Evolutionary conservation across 2,329 filamentous ascomycete genomes (phyloP).

Genomic region (Ceratocystis ficicola): DNA sequence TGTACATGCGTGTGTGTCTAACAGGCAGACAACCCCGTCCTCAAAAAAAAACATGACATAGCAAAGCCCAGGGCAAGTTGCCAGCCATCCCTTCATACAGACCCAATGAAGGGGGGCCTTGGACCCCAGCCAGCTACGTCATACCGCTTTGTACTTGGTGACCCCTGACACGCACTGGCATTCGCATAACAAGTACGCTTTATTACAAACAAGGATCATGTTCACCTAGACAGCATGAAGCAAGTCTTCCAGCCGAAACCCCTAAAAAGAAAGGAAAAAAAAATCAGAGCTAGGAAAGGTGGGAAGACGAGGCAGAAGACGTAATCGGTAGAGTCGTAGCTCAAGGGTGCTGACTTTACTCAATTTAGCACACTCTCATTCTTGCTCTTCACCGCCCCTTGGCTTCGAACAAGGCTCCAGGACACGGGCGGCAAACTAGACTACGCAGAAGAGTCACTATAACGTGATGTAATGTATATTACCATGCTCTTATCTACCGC

Average conservation of each 20-base stretch:
- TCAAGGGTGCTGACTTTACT: neutral
- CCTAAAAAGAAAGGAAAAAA: neutral
- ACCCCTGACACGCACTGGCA: constrained; percentile 9
- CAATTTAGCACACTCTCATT: neutral
- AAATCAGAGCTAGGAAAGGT: neutral
- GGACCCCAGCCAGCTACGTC: constrained; percentile 6
- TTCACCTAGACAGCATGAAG: neutral
- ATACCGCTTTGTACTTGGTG: constrained; percentile 7
- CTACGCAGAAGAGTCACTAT: neutral
- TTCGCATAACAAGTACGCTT: neutral
- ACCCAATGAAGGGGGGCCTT: neutral
- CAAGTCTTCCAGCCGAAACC: neutral
- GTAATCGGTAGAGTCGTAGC: neutral
- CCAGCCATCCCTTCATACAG: neutral
- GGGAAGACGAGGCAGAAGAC: neutral
- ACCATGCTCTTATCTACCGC: neutral
- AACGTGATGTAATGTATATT: neutral
- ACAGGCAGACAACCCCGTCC: no score
- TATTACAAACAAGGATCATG: neutral
- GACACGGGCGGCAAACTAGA: neutral
- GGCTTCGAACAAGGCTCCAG: neutral
- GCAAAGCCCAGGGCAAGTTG: neutral
- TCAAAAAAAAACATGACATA: neutral
- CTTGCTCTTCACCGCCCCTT: neutral
- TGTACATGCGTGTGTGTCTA: neutral